Evolutionary conservation across 2,329 filamentous ascomycete species (phyloP).

Genomic region (Microcyclosporella mali): DNA sequence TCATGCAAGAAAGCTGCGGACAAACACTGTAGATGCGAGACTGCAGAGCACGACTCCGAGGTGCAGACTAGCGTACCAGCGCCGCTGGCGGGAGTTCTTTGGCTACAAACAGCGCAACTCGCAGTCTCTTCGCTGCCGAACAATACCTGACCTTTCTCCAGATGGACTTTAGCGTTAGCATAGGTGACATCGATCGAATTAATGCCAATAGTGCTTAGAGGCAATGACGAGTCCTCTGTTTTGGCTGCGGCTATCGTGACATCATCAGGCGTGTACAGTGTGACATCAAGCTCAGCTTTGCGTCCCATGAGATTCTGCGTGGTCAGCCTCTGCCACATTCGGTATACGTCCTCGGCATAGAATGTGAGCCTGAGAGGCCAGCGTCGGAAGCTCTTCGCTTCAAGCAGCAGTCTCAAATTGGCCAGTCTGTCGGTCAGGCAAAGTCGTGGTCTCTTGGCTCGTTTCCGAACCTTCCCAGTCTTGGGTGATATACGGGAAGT

Average conservation of each 20-base stretch:
- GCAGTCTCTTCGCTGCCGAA: conserved; percentile 34
- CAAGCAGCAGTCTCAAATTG: conserved; percentile 74
- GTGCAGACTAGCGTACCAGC: conserved; percentile 50
- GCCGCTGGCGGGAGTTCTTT: conserved; percentile 31
- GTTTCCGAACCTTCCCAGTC: conserved; percentile 39
- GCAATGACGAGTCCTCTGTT: conserved; percentile 15
- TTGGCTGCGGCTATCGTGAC: conserved; percentile 11
- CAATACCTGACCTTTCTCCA: conserved; percentile 47
- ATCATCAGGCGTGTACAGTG: conserved; percentile 14
- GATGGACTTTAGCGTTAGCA: conserved; percentile 41
- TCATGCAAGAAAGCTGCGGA: conserved; percentile 46
- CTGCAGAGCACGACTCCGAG: conserved; percentile 40
- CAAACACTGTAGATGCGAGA: conserved; percentile 53
- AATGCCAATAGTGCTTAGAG: conserved; percentile 28
- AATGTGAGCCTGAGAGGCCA: conserved; percentile 83
- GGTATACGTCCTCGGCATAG: conserved; percentile 64
- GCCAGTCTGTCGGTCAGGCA: conserved; percentile 65
- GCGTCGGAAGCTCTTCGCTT: conserved; percentile 68
- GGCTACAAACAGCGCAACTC: conserved; percentile 47
- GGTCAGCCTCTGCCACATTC: conserved; percentile 60
- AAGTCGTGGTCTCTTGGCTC: conserved; percentile 51
- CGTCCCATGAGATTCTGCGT: conserved; percentile 45
- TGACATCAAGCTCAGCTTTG: conserved; percentile 45
- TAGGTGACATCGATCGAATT: conserved; percentile 50
- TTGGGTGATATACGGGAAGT: conserved; percentile 32